Percentiles rank a stretch among this genome's conserved stretches.
phyloP scores from a whole-genome alignment of 306 rosid genomes.

The Macrotyloma uniflorum region DNA sequence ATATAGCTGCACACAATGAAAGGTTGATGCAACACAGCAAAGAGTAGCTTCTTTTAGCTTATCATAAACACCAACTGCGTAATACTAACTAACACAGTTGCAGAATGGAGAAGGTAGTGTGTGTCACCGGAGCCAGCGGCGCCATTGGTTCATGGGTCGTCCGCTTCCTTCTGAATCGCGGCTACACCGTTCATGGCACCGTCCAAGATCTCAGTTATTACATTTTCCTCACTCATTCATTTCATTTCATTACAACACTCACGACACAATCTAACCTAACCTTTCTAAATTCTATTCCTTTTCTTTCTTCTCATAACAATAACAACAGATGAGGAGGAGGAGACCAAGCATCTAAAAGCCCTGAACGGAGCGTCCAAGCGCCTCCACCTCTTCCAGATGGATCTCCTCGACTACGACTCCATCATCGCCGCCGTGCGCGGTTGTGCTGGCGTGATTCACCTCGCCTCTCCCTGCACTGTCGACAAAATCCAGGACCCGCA shows the following conservation, averaged over 20 bases:
- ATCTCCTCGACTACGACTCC: conserved; percentile 67
- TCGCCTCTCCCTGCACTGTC: conserved; percentile 82
- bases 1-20: too few species aligned
- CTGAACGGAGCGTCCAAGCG: conserved; percentile 59
- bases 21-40: too few species aligned
- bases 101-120: conserved; percentile 58
- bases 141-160: conserved; percentile 87
- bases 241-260: not conserved
- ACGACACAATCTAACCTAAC: too few species aligned
- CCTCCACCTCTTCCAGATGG: conserved; percentile 83
- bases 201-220: conserved; percentile 69
- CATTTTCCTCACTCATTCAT: conserved; percentile 15
- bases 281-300: too few species aligned
- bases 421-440: conserved; percentile 64
- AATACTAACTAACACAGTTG: too few species aligned
- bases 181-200: conserved; percentile 86
- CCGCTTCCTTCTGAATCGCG: conserved; percentile 74
- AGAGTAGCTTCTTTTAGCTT: too few species aligned
- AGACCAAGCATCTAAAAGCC: conserved; percentile 75
- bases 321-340: conserved; percentile 64
- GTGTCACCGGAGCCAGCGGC: conserved; percentile 93
- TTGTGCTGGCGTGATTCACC: conserved; percentile 85
- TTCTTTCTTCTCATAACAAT: too few species aligned
- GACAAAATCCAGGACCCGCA: conserved; percentile 71
- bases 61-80: too few species aligned